Evolutionary conservation across 2,329 filamentous ascomycete genomes (phyloP).

Genomic region (Coniochaeta ligniaria): DNA sequence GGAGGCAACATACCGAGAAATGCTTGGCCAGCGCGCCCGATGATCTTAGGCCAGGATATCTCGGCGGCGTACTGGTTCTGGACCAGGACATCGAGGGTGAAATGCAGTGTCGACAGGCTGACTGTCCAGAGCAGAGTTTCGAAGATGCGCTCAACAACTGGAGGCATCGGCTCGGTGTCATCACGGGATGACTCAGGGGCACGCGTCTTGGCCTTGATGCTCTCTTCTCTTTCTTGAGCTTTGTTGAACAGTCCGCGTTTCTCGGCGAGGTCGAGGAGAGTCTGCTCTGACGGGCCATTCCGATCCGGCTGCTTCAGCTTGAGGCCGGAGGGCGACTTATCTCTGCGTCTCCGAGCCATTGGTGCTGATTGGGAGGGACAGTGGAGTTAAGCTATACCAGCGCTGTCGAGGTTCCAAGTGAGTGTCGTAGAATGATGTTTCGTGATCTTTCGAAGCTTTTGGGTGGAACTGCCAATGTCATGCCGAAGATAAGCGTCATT

Average conservation of each 20-base stretch:
- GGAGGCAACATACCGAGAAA: slow-evolving; percentile 37
- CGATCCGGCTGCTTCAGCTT: slow-evolving; percentile 65
- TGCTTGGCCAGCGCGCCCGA: slow-evolving; percentile 43
- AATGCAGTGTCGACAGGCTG: slow-evolving; percentile 64
- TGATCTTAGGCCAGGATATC: slow-evolving; percentile 51
- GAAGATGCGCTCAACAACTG: slow-evolving; percentile 41
- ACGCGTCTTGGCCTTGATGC: slow-evolving; percentile 22
- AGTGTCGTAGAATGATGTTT: not conserved
- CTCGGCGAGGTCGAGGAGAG: slow-evolving; percentile 66
- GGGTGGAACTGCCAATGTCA: not conserved
- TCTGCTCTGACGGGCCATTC: slow-evolving; percentile 53
- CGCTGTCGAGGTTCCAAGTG: too few relatives aligned
- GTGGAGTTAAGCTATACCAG: not conserved
- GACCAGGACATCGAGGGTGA: slow-evolving; percentile 72
- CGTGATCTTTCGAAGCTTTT: too few relatives aligned
- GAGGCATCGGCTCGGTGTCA: slow-evolving; percentile 27
- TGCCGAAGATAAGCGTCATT: not conserved
- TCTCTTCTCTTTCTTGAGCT: slow-evolving; percentile 32
- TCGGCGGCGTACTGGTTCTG: slow-evolving; percentile 70
- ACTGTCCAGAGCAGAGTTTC: slow-evolving; percentile 52
- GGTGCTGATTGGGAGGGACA: not conserved
- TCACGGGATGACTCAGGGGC: slow-evolving; percentile 21
- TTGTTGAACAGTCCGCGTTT: slow-evolving; percentile 51
- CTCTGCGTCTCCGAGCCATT: slow-evolving; percentile 42
- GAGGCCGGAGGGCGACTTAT: slow-evolving; percentile 42